Evolutionary conservation across 1,139 yeast species (phyloP), one percentile per base, ranked within the genome.

Genomic region (Geotrichum citri-aurantii): DNA sequence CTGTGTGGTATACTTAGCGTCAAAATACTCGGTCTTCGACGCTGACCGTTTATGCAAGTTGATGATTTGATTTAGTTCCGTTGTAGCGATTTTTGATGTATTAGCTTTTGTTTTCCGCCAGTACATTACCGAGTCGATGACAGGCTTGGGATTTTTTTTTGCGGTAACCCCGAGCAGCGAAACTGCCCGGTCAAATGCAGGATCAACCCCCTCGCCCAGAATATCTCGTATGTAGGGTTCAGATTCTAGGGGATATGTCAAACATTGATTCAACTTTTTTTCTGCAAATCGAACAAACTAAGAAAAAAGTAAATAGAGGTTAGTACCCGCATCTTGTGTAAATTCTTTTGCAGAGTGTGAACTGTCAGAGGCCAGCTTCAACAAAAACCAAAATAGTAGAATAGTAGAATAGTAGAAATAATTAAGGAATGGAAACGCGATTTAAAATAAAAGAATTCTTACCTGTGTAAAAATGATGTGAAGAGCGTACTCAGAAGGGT

Each of bases 91-190:
- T 2, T 85, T 80, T 0, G 96, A 91, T 2, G 88, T 86, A 65
- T 92, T 97, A 31, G 95, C 85, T 70, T 93, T 86, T 4, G 95
- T 83, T 71, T 92, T 90, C 61, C 99, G 80, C 99, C 99, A 93
- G 69, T 88, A 92, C 98, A 95, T 92, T 61, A 93, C 97, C 24
- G 96, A 89, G 71, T 95, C 99, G 51, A 95, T 92, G 2, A 95
- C 97, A 0, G 97, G 96, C 68, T 91, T 92, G 0, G 98, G 98
- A 65, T 91, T 89, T 44, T 86, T 79, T 60, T 91, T 79, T 1
- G 99, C 96, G 48, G 93, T 88, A 69, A 88, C 90, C 1, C 99
- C 99, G 62, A 93, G 76, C 0, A 97, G 86, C 11, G 84, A 83
- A 29, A 95, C 83, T 58, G 91, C 87, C 66, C 87, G 84, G 72